These are phyloP conservation scores for Trifolium fragiferum DNA, from an alignment of 306 rosid genomes.

Conservation along the genomic window DNA sequence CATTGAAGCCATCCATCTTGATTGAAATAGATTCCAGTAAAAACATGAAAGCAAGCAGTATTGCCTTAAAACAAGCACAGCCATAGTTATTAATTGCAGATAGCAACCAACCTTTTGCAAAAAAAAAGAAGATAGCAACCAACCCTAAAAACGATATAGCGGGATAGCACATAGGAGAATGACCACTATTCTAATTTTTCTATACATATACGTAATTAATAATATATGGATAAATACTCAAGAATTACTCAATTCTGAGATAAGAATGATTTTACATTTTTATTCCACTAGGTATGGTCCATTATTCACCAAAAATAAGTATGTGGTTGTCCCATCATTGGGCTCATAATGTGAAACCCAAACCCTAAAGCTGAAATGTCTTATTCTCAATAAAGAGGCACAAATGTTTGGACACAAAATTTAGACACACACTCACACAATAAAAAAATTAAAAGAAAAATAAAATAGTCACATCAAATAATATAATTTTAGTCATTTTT, in stretches of 20 bases:
- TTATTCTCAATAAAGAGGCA: too few species aligned
- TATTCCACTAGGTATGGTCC: neutral
- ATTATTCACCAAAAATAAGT: slow-evolving; percentile 2
- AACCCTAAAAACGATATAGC: neutral
- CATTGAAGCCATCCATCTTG: slow-evolving; percentile 14
- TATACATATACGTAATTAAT: neutral
- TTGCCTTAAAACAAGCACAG: slow-evolving; percentile 23
- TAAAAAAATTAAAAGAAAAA: too few species aligned
- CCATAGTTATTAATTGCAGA: too few species aligned
- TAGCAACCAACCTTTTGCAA: too few species aligned
- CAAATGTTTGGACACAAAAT: too few species aligned
- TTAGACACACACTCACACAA: too few species aligned
- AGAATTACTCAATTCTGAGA: neutral
- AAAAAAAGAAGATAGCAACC: neutral
- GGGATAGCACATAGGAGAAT: neutral
- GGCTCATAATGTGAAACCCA: neutral
- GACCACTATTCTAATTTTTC: neutral
- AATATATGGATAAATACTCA: neutral
- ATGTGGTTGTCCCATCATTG: neutral
- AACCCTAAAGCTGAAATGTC: neutral
- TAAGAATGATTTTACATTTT: neutral
- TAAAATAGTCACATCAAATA: too few species aligned
- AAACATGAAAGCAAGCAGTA: slow-evolving; percentile 23
- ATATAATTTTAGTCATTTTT: too few species aligned
- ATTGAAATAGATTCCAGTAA: slow-evolving; percentile 25